phyloP scores from a whole-genome alignment of 192 early-diverging fungal species.

The Coemansia biformis region DNA sequence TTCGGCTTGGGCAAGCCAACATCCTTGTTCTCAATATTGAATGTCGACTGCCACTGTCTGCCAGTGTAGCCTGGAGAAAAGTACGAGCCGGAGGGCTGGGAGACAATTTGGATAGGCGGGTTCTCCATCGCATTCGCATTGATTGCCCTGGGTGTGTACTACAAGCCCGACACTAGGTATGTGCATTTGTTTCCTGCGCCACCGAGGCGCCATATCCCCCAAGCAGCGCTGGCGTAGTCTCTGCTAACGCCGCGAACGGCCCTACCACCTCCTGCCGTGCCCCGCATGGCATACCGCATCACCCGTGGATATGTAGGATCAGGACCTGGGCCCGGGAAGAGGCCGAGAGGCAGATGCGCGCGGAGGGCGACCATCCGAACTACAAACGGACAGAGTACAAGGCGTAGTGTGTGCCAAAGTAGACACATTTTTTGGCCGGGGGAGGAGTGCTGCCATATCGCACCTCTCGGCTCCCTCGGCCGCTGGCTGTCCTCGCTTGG shows the following conservation, averaged over 20 bases:
- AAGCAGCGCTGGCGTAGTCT: too few relatives aligned
- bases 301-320: slow-evolving; percentile 49
- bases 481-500: background rate
- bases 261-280: too few relatives aligned
- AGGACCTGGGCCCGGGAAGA: slow-evolving; percentile 70
- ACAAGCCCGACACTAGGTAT: slow-evolving; percentile 78
- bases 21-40: too few relatives aligned
- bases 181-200: background rate
- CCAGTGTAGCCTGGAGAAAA: slow-evolving; percentile 56
- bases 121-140: slow-evolving; percentile 57
- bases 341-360: slow-evolving; percentile 68
- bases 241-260: too few relatives aligned
- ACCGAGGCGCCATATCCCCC: background rate
- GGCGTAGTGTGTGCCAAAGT: slow-evolving; percentile 10
- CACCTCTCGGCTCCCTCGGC: background rate
- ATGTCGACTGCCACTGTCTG: too few relatives aligned
- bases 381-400: slow-evolving; percentile 53
- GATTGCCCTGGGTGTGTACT: slow-evolving; percentile 54
- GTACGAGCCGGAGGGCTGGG: slow-evolving; percentile 72
- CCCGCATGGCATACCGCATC: too few relatives aligned
- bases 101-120: slow-evolving; percentile 58
- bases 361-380: slow-evolving; percentile 58
- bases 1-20: too few relatives aligned
- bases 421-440: background rate
- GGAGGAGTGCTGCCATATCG: background rate